Evolutionary conservation across 1,284 basidiomycete species (phyloP).

Genomic region (Puccinia horiana): DNA sequence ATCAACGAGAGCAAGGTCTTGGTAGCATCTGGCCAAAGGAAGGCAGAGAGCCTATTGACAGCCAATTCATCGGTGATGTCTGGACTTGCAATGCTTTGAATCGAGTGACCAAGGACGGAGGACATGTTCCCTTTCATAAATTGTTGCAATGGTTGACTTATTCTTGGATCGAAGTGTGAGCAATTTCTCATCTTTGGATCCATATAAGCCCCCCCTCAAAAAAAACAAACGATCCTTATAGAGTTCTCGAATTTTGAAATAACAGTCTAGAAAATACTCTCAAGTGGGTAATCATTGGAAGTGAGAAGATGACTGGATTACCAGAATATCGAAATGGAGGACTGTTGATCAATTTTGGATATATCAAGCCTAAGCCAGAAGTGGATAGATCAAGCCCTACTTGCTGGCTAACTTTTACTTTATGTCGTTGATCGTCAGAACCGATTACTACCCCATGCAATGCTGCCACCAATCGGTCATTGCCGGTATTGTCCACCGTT

Average conservation of each 20-base stretch:
- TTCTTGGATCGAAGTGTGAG: conserved; percentile 44
- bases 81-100: conserved; percentile 75
- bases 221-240: conserved; percentile 65
- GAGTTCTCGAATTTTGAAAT: conserved; percentile 32
- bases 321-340: conserved; percentile 91
- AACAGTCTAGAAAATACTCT: conserved; percentile 68
- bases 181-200: conserved; percentile 61
- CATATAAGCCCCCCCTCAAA: conserved; percentile 82
- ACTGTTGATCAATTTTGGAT: conserved; percentile 78
- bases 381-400: no score
- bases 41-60: conserved; percentile 61
- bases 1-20: conserved; percentile 68
- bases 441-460: no score
- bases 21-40: conserved; percentile 81
- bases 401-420: no score
- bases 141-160: conserved; percentile 80
- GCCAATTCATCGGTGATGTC: conserved; percentile 78
- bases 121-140: conserved; percentile 91
- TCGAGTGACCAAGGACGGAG: conserved; percentile 62
- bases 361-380: conserved; percentile 67
- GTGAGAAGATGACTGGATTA: conserved; percentile 77
- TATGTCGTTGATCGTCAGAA: no score
- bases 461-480: no score
- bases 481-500: no score
- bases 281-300: conserved; percentile 73